Base-by-base conservation (phyloP, 805 yeast species). In the Cyberlindnera japonica region DNA sequence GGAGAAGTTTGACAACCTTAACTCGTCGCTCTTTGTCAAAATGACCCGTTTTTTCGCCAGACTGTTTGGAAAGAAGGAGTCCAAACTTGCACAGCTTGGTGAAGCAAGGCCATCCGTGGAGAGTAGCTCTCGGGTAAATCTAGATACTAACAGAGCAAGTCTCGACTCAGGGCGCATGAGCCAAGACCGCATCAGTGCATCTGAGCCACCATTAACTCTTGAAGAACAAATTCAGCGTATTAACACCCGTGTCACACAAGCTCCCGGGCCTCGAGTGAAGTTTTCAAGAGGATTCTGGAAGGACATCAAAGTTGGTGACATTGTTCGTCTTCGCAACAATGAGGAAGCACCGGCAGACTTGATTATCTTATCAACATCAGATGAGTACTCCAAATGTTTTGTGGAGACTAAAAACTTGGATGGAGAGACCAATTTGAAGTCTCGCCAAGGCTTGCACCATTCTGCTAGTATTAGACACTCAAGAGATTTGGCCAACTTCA, bases 301-400 rank as follows among this genome's bases (percentile, higher is more conserved):
- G 59, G 77, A 75, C 51, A 75, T 84, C 25, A 62, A 65, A 31
- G 89, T 83, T 19, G 95, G 95, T 48, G 90, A 84, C 51, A 67
- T 84, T 35, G 71, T 84, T 19, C 68, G 90, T 53, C 70, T 84
- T 19, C 75, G 81, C 47, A 77, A 78, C 49, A 79, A 84, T 55
- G 93, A 84, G 55, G 91, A 83, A 63, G 72, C 83, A 6, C 95
- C 95, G 1, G 89, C 91, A 2, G 95, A 84, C 61, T 59, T 79
- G 12, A 67, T 83, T 34, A 59, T 83, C 24, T 55, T 84, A 7
- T 69, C 88, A 5, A 71, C 47, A 4, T 76, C 85, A 18, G 87
- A 81, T 52, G 60, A 68, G 2, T 87, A 83, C 50, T 82, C 81
- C 37, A 75, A 74, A 37, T 83, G 90, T 62, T 54, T 77, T 52